Evolutionary conservation across 2,329 filamentous ascomycete species (phyloP).

Genomic region (Fusarium austroafricanum): DNA sequence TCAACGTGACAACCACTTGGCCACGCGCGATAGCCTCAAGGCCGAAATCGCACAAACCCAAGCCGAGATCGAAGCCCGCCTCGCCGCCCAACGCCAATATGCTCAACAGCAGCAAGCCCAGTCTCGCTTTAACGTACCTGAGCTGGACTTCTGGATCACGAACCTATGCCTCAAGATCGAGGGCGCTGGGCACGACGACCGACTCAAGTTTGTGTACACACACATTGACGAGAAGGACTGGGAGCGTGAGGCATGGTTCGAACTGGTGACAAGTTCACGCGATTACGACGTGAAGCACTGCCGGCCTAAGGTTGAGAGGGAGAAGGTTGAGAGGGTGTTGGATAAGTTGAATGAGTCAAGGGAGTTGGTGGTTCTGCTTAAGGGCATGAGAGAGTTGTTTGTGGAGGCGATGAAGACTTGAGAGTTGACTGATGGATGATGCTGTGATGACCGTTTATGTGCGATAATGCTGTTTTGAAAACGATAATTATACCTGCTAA

Average conservation of each 20-base stretch:
- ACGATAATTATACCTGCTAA: slow-evolving; percentile 18
- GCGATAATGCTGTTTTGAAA: slow-evolving; percentile 3
- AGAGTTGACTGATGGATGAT: slow-evolving; percentile 26
- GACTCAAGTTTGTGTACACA: slow-evolving; percentile 89
- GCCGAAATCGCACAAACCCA: slow-evolving; percentile 75
- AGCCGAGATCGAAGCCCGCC: slow-evolving; percentile 73
- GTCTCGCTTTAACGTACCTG: slow-evolving; percentile 88
- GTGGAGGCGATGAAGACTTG: slow-evolving; percentile 71
- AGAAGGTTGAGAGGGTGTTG: slow-evolving; percentile 80
- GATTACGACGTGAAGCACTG: slow-evolving; percentile 89
- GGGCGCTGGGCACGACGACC: slow-evolving; percentile 84
- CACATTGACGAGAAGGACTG: slow-evolving; percentile 88
- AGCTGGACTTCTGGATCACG: slow-evolving; percentile 95
- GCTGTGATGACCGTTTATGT: slow-evolving; percentile 26
- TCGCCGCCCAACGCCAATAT: slow-evolving; percentile 78
- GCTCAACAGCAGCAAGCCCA: slow-evolving; percentile 83
- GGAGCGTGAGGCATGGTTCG: slow-evolving; percentile 93
- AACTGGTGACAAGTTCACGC: slow-evolving; percentile 81
- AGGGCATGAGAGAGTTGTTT: slow-evolving; percentile 86
- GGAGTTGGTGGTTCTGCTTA: slow-evolving; percentile 77
- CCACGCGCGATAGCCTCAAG: slow-evolving; percentile 67
- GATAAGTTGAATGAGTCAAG: slow-evolving; percentile 85
- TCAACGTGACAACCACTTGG: slow-evolving; percentile 71
- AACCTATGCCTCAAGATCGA: slow-evolving; percentile 91
- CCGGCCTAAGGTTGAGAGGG: slow-evolving; percentile 83